phyloP scores from a whole-genome alignment of 1,139 yeast species.

The Arxiozyma telluris region DNA sequence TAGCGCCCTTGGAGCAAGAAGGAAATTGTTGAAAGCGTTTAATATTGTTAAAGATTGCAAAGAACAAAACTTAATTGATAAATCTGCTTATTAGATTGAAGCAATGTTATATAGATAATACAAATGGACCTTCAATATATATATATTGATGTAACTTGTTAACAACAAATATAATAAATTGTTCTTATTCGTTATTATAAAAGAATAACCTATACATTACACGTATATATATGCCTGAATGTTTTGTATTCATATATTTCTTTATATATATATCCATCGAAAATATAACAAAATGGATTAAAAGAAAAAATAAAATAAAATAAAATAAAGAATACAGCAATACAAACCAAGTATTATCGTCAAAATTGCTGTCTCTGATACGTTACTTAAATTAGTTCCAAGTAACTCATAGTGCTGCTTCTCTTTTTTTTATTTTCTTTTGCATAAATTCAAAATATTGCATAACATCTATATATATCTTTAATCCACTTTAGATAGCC shows the following conservation, averaged over 20 bases:
- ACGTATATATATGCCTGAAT: too few relatives aligned
- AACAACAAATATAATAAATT: too few relatives aligned
- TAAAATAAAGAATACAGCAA: background rate
- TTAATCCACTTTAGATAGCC: constrained; percentile 28
- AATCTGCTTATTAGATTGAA: constrained; percentile 16
- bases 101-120: background rate
- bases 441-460: too few relatives aligned
- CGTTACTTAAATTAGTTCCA: too few relatives aligned
- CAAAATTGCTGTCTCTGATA: background rate
- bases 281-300: too few relatives aligned
- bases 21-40: constrained; percentile 86
- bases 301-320: background rate
- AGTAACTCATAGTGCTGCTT: background rate
- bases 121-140: too few relatives aligned
- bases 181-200: too few relatives aligned
- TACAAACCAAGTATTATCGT: too few relatives aligned
- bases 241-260: too few relatives aligned
- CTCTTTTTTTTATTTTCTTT: background rate
- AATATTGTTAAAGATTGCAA: constrained; percentile 56
- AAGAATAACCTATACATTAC: too few relatives aligned
- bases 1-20: constrained; percentile 87
- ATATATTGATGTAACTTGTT: too few relatives aligned
- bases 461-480: background rate
- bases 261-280: too few relatives aligned
- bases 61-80: constrained; percentile 31